phyloP scores from a whole-genome alignment of 306 rosid genomes.

The Prosopis cineraria region DNA sequence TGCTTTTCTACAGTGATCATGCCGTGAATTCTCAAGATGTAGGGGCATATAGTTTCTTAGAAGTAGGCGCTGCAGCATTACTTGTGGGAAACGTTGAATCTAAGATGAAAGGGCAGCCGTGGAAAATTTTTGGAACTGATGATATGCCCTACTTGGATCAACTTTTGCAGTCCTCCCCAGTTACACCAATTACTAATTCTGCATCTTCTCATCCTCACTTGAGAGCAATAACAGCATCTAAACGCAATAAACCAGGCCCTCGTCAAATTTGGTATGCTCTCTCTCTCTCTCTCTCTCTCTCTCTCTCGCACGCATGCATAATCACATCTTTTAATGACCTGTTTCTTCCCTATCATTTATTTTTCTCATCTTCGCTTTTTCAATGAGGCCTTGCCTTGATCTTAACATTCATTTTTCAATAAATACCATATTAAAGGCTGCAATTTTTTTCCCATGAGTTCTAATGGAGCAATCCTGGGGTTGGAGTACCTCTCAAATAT shows the following conservation, averaged over 20 bases:
- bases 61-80: conserved; percentile 94
- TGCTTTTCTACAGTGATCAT: conserved; percentile 66
- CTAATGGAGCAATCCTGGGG: conserved; percentile 12
- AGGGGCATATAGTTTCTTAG: conserved; percentile 78
- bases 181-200: conserved; percentile 78
- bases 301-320: background rate
- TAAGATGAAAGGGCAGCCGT: conserved; percentile 85
- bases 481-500: background rate
- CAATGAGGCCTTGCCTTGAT: conserved; percentile 12
- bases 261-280: conserved; percentile 78
- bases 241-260: conserved; percentile 80
- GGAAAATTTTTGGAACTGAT: conserved; percentile 93
- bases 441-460: background rate
- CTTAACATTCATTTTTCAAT: conserved; percentile 19
- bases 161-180: conserved; percentile 86
- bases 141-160: conserved; percentile 98
- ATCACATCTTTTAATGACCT: conserved; percentile 15
- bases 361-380: background rate
- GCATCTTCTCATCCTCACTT: conserved; percentile 79
- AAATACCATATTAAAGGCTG: conserved; percentile 8
- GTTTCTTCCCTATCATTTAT: conserved; percentile 11
- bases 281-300: background rate
- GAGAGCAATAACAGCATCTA: conserved; percentile 95
- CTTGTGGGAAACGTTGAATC: conserved; percentile 88
- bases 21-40: conserved; percentile 62